A percentile compares a stretch with the other conserved stretches of the same genome.
Conservation (phyloP, 306 rosid species). For the Cicer arietinum region DNA sequence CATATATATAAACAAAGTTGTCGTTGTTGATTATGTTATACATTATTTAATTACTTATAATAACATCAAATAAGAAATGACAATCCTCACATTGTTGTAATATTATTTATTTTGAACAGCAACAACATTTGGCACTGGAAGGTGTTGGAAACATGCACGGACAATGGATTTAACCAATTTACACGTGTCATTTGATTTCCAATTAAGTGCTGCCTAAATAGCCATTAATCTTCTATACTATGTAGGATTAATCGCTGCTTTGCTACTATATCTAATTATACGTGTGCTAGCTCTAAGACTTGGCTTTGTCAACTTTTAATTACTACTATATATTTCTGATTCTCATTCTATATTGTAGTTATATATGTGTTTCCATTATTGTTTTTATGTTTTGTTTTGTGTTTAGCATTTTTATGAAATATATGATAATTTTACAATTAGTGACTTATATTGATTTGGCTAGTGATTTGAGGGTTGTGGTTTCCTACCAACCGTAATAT, state of each 20-base stretch:
- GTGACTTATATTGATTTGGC: too few species aligned
- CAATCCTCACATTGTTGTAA: neutral
- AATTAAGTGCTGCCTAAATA: conserved; percentile 58
- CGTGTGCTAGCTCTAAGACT: neutral
- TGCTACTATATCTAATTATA: conserved; percentile 1
- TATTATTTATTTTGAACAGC: conserved; percentile 41
- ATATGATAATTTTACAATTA: too few species aligned
- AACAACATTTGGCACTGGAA: conserved; percentile 65
- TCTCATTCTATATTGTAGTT: neutral
- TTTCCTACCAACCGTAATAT: too few species aligned
- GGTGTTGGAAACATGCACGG: conserved; percentile 67
- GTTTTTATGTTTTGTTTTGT: too few species aligned
- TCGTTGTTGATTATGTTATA: too few species aligned
- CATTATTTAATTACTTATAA: too few species aligned
- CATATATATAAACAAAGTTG: too few species aligned
- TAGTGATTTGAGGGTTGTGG: too few species aligned
- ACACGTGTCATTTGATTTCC: conserved; percentile 60
- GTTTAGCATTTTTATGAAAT: too few species aligned
- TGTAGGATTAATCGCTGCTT: neutral
- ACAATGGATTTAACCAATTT: conserved; percentile 54
- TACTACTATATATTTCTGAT: neutral
- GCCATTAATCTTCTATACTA: conserved; percentile 57
- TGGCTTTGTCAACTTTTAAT: conserved; percentile 25
- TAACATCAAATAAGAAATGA: too few species aligned
- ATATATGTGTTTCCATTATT: too few species aligned